Evolutionary conservation across 2,329 filamentous ascomycete genomes (phyloP).

Genomic region (Periconia sp.): DNA sequence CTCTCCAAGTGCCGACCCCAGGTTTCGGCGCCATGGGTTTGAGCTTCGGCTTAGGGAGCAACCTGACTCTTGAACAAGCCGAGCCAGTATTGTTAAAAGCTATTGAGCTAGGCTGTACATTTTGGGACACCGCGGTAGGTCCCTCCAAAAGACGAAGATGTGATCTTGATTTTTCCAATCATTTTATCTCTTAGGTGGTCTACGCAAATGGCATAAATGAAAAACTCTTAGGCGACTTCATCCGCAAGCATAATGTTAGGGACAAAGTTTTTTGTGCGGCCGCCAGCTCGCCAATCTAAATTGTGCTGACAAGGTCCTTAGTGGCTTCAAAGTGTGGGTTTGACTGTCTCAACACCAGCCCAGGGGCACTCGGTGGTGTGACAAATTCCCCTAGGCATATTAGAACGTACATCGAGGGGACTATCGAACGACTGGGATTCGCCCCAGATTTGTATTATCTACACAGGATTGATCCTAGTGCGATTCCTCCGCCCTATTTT

Average conservation of each 20-base stretch:
- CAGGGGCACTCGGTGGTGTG: constrained; percentile 41
- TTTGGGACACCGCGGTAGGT: constrained; percentile 56
- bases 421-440: constrained; percentile 46
- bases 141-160: neutral
- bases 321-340: constrained; percentile 35
- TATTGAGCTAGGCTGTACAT: constrained; percentile 57
- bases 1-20: constrained; percentile 52
- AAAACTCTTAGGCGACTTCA: constrained; percentile 34
- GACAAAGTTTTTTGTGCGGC: constrained; percentile 30
- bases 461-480: constrained; percentile 47
- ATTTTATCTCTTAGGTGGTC: constrained; percentile 9
- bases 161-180: too few species aligned
- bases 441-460: constrained; percentile 49
- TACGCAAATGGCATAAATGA: constrained; percentile 33
- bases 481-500: neutral
- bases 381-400: constrained; percentile 49
- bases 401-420: constrained; percentile 46
- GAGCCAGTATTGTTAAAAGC: constrained; percentile 57
- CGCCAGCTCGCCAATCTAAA: neutral
- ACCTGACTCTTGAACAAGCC: constrained; percentile 51
- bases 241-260: constrained; percentile 31
- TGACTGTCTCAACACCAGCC: constrained; percentile 34
- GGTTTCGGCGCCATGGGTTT: constrained; percentile 65
- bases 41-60: constrained; percentile 51
- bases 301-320: constrained; percentile 2